These are phyloP conservation scores for Paramecium sexaurelia DNA, from an alignment of 73 alveolate species.

Conservation along the genomic window DNA sequence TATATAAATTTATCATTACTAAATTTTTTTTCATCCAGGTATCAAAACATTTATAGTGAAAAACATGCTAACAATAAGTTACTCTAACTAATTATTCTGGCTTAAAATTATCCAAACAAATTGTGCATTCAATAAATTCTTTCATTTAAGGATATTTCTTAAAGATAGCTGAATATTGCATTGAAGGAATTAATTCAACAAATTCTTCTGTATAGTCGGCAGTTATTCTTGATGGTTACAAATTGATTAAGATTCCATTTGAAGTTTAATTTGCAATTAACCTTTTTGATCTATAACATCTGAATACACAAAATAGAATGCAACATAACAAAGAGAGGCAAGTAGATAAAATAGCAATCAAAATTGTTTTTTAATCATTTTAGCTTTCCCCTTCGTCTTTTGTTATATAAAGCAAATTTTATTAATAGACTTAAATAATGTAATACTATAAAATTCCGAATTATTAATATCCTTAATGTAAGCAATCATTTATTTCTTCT, in stretches of 20 bases:
- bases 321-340: background rate
- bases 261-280: background rate
- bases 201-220: background rate
- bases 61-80: slow-evolving; percentile 61
- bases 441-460: background rate
- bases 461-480: background rate
- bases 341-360: background rate
- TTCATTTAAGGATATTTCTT: background rate
- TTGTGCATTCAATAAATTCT: background rate
- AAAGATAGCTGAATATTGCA: background rate
- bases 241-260: background rate
- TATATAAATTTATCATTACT: background rate
- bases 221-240: background rate
- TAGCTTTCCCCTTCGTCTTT: background rate
- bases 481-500: background rate
- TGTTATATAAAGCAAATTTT: background rate
- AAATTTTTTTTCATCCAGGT: slow-evolving; percentile 58
- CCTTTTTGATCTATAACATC: background rate
- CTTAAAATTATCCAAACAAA: slow-evolving; percentile 22
- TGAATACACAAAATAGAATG: background rate
- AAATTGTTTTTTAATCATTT: background rate
- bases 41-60: slow-evolving; percentile 24
- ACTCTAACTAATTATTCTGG: slow-evolving; percentile 38
- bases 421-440: background rate
- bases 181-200: background rate